Conservation (phyloP, 163 green algal genomes). For the Coccomyxa subellipsoidea region DNA sequence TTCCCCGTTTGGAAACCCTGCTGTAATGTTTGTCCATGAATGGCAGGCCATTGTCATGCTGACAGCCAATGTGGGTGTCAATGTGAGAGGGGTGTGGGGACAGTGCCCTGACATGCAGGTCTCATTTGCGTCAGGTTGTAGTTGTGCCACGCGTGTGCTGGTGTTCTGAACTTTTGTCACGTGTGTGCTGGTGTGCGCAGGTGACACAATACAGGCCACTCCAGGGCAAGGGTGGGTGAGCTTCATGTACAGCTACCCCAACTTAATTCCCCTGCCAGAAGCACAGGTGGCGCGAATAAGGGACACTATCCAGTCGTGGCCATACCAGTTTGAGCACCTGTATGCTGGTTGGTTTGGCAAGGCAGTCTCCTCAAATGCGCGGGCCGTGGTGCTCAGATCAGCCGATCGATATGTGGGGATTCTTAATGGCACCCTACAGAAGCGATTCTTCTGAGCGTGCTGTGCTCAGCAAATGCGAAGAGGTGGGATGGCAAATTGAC, state of each 20-base stretch:
- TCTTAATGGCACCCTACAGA: conserved; percentile 16
- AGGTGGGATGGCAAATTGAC: too few relatives aligned
- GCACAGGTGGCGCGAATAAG: conserved; percentile 17
- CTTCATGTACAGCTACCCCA: conserved; percentile 47
- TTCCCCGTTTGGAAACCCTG: too few relatives aligned
- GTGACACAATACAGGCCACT: conserved; percentile 24
- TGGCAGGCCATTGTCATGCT: too few relatives aligned
- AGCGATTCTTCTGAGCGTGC: neutral
- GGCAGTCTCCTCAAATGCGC: neutral
- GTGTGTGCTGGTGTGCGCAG: neutral
- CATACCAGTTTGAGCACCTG: conserved; percentile 22
- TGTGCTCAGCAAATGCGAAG: too few relatives aligned
- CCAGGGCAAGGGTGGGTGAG: conserved; percentile 14
- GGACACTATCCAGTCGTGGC: neutral
- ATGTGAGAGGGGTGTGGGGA: too few relatives aligned
- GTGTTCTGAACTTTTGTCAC: too few relatives aligned
- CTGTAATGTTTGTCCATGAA: too few relatives aligned
- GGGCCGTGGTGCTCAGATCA: conserved; percentile 8
- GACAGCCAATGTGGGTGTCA: too few relatives aligned
- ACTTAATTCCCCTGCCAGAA: conserved; percentile 31
- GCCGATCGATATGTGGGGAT: conserved; percentile 15
- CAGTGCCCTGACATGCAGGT: too few relatives aligned
- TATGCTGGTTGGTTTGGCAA: conserved; percentile 13
- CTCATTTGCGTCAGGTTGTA: too few relatives aligned
- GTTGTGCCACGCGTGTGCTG: too few relatives aligned